A percentile compares a stretch with the other conserved stretches of the same genome.
Conservation (phyloP, 2,329 filamentous ascomycete genomes). For the Paraphoma sp. region DNA sequence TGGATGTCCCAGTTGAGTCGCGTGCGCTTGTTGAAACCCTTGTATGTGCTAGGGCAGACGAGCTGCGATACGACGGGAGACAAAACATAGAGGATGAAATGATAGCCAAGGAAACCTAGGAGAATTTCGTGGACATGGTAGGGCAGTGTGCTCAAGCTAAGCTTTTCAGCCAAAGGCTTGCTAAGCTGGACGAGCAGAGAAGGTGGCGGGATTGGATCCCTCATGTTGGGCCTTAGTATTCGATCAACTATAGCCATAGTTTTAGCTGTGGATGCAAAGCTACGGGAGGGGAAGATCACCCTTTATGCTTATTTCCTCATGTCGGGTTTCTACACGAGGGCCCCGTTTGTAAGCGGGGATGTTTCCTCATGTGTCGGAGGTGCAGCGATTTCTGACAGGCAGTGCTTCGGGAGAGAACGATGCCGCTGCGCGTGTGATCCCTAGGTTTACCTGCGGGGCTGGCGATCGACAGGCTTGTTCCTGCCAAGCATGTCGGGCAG, state of each 20-base stretch:
- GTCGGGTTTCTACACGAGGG: conserved; percentile 1
- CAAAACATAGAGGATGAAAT: conserved; percentile 69
- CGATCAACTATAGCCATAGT: conserved; percentile 26
- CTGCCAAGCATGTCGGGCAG: conserved; percentile 6
- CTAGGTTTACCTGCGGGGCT: neutral
- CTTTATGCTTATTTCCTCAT: neutral
- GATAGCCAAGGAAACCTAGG: conserved; percentile 71
- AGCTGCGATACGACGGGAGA: conserved; percentile 71
- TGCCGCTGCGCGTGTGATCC: neutral
- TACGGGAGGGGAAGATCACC: conserved; percentile 6
- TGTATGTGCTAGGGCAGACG: conserved; percentile 69
- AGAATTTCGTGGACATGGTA: conserved; percentile 79
- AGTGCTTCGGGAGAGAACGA: neutral
- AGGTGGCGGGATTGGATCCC: conserved; percentile 72
- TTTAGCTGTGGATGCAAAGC: neutral
- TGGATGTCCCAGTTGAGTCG: conserved; percentile 86
- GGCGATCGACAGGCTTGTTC: neutral
- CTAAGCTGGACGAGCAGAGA: conserved; percentile 62
- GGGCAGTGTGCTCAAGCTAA: conserved; percentile 71
- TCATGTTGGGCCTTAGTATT: conserved; percentile 60
- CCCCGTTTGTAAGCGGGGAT: neutral
- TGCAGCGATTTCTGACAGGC: neutral
- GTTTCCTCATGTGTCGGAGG: conserved; percentile 3
- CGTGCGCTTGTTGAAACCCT: conserved; percentile 65
- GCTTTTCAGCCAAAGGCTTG: conserved; percentile 68